Percentiles rank a stretch among this genome's conserved stretches.
phyloP scores from a whole-genome alignment of 139 green algal species.

The Closterium sp. region DNA sequence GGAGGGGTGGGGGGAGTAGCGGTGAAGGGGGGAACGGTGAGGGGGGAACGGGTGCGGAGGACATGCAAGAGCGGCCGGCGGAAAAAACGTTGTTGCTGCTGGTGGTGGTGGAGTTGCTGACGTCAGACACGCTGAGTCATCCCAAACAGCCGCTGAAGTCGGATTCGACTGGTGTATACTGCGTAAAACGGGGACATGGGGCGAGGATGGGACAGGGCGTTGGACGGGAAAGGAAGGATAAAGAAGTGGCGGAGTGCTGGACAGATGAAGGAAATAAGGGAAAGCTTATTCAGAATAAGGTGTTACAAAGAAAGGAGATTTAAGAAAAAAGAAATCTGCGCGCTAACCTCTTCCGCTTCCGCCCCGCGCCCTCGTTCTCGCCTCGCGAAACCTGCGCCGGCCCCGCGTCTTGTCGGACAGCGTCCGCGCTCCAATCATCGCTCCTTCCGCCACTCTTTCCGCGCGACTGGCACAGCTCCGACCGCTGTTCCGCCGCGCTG shows the following conservation, averaged over 20 bases:
- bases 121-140: not conserved
- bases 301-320: not conserved
- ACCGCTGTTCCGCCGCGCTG: not conserved
- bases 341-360: not conserved
- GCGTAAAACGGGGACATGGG: not conserved
- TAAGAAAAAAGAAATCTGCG: not conserved
- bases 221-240: not conserved
- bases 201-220: too few relatives aligned
- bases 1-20: too few relatives aligned
- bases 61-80: too few relatives aligned
- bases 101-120: not conserved
- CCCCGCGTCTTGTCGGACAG: not conserved
- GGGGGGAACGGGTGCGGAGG: too few relatives aligned
- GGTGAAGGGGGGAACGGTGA: too few relatives aligned
- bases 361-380: not conserved
- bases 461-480: not conserved
- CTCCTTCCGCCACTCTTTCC: not conserved
- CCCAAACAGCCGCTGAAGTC: not conserved
- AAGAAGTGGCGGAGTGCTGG: not conserved
- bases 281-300: not conserved
- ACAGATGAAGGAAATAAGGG: not conserved
- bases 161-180: not conserved
- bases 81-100: too few relatives aligned
- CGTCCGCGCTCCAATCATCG: not conserved
- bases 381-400: not conserved